These are phyloP conservation scores for Polyplosphaeria fusca DNA, from an alignment of 495 filamentous ascomycete species.

Conservation along the genomic window DNA sequence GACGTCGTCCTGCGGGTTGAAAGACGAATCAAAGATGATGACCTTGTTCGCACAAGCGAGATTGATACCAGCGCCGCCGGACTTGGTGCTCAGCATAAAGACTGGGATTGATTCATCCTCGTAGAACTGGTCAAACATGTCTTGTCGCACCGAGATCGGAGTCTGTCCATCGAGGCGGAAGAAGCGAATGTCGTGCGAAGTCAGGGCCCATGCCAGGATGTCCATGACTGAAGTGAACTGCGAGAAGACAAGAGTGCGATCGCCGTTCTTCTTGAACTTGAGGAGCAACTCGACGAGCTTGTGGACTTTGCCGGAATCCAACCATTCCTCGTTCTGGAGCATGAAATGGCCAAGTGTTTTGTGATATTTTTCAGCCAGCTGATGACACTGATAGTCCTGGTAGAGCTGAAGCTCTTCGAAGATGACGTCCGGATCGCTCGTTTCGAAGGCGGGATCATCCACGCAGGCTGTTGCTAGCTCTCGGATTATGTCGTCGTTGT, in stretches of 20 bases:
- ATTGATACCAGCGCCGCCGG: slow-evolving; percentile 94
- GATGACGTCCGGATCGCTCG: slow-evolving; percentile 62
- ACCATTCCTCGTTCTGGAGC: slow-evolving; percentile 75
- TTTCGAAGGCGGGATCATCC: slow-evolving; percentile 58
- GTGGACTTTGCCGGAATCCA: slow-evolving; percentile 87
- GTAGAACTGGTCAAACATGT: slow-evolving; percentile 82
- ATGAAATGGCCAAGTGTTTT: slow-evolving; percentile 59
- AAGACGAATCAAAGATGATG: slow-evolving; percentile 90
- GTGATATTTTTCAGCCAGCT: slow-evolving; percentile 69
- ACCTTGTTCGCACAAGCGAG: slow-evolving; percentile 93
- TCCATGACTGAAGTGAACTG: slow-evolving; percentile 91
- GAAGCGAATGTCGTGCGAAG: slow-evolving; percentile 68
- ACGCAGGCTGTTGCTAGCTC: slow-evolving; percentile 76
- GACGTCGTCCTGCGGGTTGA: slow-evolving; percentile 95
- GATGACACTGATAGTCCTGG: slow-evolving; percentile 79
- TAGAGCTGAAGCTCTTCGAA: slow-evolving; percentile 67
- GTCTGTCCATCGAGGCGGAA: slow-evolving; percentile 84
- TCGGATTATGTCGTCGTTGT: slow-evolving; percentile 65
- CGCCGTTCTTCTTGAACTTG: slow-evolving; percentile 73
- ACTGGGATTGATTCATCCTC: slow-evolving; percentile 73
- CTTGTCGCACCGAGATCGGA: slow-evolving; percentile 75
- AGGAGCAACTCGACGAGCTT: slow-evolving; percentile 69
- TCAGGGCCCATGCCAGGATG: slow-evolving; percentile 78
- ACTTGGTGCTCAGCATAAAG: slow-evolving; percentile 88
- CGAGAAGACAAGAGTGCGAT: slow-evolving; percentile 83